Conservation (phyloP, 2,329 filamentous ascomycete genomes). For the Penicillium sp. region DNA sequence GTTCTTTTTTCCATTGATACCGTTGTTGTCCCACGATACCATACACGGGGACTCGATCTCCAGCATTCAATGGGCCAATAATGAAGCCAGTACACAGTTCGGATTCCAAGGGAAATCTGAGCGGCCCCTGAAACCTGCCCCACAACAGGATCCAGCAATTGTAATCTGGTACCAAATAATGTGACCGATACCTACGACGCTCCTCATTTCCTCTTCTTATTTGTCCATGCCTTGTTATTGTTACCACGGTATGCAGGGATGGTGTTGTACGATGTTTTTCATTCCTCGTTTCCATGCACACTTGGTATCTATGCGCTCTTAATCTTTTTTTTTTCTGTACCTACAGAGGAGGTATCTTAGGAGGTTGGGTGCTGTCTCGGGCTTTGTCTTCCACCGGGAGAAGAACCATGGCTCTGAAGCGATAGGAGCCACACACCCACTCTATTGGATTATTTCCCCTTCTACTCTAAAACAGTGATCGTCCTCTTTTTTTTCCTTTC, state of each 20-base stretch:
- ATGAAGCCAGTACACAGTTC: not conserved
- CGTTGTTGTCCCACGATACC: not conserved
- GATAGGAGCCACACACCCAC: conserved; percentile 9
- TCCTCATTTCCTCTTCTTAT: conserved; percentile 6
- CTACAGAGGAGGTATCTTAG: not conserved
- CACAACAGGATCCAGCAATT: conserved; percentile 15
- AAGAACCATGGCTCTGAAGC: conserved; percentile 16
- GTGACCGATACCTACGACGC: conserved; percentile 9
- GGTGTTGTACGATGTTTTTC: conserved; percentile 20
- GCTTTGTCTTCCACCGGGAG: not conserved
- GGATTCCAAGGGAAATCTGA: conserved; percentile 23
- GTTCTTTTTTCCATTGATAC: not conserved
- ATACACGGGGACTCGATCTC: not conserved
- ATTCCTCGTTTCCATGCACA: conserved; percentile 22
- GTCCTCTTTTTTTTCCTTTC: not conserved
- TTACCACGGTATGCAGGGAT: conserved; percentile 32
- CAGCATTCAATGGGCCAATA: conserved; percentile 6
- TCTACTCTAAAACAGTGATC: conserved; percentile 1
- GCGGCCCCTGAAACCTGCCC: conserved; percentile 32
- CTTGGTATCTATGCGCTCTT: conserved; percentile 2
- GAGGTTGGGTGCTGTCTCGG: too few relatives aligned
- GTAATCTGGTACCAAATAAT: conserved; percentile 20
- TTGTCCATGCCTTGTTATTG: conserved; percentile 22
- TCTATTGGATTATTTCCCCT: not conserved
- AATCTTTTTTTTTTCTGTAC: too few relatives aligned